Percentiles rank a stretch among this genome's conserved stretches.
Conservation (phyloP, 208 protist genomes). For the Trypanosoma lewisi region DNA sequence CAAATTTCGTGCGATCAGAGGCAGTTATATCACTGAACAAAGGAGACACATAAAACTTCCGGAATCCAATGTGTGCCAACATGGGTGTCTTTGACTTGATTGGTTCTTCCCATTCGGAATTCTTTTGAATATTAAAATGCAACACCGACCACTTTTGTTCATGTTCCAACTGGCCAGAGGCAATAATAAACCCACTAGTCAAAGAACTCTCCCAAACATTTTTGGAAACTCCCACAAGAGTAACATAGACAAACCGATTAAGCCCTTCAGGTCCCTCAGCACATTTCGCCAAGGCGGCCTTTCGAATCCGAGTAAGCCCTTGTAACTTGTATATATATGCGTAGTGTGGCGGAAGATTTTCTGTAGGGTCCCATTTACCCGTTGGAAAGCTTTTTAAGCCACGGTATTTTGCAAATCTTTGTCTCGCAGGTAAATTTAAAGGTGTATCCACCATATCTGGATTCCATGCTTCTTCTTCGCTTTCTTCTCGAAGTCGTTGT, state of each 20-base stretch:
- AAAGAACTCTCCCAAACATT: slow-evolving; percentile 38
- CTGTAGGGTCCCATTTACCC: slow-evolving; percentile 78
- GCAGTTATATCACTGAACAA: slow-evolving; percentile 84
- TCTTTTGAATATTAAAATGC: slow-evolving; percentile 80
- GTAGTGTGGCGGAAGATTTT: slow-evolving; percentile 84
- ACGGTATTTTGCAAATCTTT: slow-evolving; percentile 87
- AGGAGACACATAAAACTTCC: slow-evolving; percentile 90
- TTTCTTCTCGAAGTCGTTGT: slow-evolving; percentile 65
- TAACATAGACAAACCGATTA: slow-evolving; percentile 64
- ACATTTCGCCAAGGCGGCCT: slow-evolving; percentile 58
- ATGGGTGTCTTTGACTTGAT: slow-evolving; percentile 90
- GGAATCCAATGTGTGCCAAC: slow-evolving; percentile 86
- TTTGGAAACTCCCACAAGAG: slow-evolving; percentile 57
- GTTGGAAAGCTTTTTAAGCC: slow-evolving; percentile 87
- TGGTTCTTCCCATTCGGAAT: slow-evolving; percentile 68
- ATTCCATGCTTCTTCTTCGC: slow-evolving; percentile 83
- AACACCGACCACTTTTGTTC: slow-evolving; percentile 91
- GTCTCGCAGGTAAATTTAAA: slow-evolving; percentile 76
- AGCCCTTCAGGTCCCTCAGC: slow-evolving; percentile 44
- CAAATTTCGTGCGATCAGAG: slow-evolving; percentile 81
- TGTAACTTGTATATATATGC: slow-evolving; percentile 90
- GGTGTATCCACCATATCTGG: slow-evolving; percentile 87
- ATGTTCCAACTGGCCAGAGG: slow-evolving; percentile 83
- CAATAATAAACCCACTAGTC: slow-evolving; percentile 55
- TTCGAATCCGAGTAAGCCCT: slow-evolving; percentile 74